These are phyloP conservation scores for Fusarium ramigenum DNA, from an alignment of 2,329 filamentous ascomycete species.

Conservation along the genomic window DNA sequence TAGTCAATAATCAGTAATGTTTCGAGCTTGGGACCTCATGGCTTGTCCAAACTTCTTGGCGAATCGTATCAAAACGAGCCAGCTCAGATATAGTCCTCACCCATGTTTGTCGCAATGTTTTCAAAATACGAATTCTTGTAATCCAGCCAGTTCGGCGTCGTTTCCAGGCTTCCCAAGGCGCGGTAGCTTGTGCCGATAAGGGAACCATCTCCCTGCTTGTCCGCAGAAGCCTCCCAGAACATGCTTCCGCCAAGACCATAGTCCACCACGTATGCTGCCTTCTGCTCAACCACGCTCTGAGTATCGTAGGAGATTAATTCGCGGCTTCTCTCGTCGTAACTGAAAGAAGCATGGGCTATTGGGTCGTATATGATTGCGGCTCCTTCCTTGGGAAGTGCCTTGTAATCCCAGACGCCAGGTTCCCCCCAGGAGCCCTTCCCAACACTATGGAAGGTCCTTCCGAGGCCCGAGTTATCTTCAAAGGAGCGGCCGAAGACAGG, in stretches of 20 bases:
- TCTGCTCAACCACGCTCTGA: constrained; percentile 12
- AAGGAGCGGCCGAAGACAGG: constrained; percentile 33
- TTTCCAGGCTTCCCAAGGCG: constrained; percentile 12
- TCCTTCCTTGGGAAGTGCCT: constrained; percentile 24
- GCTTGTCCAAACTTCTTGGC: not conserved
- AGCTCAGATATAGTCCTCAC: not conserved
- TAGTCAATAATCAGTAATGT: not conserved
- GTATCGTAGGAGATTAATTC: constrained; percentile 32
- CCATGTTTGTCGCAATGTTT: constrained; percentile 54
- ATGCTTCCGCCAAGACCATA: constrained; percentile 28
- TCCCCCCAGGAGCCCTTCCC: constrained; percentile 27
- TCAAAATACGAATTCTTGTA: constrained; percentile 58
- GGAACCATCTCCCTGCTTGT: constrained; percentile 22
- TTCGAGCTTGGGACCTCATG: not conserved
- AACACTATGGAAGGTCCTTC: constrained; percentile 20
- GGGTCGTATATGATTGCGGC: constrained; percentile 17
- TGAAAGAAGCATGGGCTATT: constrained; percentile 27
- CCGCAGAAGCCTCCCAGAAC: constrained; percentile 33
- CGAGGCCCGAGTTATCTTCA: constrained; percentile 19
- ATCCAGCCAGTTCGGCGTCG: constrained; percentile 23
- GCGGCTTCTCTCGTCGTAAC: constrained; percentile 20
- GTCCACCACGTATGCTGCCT: constrained; percentile 18
- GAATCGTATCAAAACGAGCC: not conserved
- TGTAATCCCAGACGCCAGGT: constrained; percentile 31
- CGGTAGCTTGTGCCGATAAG: constrained; percentile 21